phyloP scores from a whole-genome alignment of 2,329 filamentous ascomycete species.

The Zalaria sp. region DNA sequence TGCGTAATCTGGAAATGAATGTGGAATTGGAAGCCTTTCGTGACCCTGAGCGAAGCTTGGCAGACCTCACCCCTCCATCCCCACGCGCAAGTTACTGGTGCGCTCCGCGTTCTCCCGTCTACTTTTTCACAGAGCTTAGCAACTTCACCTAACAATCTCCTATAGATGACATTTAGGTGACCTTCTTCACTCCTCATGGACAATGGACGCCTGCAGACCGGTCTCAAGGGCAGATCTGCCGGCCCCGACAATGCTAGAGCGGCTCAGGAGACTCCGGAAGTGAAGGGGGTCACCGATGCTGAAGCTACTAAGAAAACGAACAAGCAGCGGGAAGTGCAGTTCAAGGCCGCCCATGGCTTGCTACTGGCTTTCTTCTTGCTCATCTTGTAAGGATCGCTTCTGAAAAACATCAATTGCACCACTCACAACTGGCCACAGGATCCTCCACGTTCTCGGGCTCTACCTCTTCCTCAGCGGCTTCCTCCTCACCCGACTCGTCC shows the following conservation, averaged over 20 bases:
- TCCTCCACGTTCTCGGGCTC: constrained; percentile 67
- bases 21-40: too few species aligned
- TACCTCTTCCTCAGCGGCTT: constrained; percentile 93
- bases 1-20: too few species aligned
- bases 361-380: constrained; percentile 53
- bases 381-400: constrained; percentile 36
- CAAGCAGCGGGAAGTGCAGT: constrained; percentile 31
- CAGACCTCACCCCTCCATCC: too few species aligned
- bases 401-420: background rate
- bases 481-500: constrained; percentile 70
- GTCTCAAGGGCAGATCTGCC: background rate
- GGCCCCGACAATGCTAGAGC: background rate
- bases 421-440: constrained; percentile 22
- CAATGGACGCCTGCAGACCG: background rate
- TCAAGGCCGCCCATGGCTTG: constrained; percentile 38
- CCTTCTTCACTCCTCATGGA: background rate
- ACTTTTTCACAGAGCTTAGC: too few species aligned
- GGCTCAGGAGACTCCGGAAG: background rate
- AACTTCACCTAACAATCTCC: too few species aligned
- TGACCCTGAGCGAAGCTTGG: too few species aligned
- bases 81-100: too few species aligned
- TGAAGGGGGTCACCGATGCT: background rate
- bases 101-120: too few species aligned
- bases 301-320: constrained; percentile 7
- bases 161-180: background rate